A percentile compares a stretch with the other conserved stretches of the same genome.
Evolutionary conservation across 495 filamentous ascomycete species (phyloP).

Genomic region (Aspergillus baeticus): DNA sequence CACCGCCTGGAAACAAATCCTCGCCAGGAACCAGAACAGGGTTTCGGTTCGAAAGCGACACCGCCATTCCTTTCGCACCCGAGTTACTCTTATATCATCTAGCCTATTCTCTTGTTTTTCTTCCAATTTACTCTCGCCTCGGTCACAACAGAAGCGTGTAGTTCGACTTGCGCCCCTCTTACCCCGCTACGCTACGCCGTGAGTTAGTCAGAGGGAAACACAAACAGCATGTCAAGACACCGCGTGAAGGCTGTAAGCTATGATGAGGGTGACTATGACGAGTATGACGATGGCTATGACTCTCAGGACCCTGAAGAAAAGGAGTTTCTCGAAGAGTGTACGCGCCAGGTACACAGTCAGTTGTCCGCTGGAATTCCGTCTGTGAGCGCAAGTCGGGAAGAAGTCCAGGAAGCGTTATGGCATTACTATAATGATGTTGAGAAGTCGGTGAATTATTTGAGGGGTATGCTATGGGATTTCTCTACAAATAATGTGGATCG

Average conservation of each 20-base stretch:
- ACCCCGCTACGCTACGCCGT: conserved; percentile 10
- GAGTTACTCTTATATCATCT: too few relatives aligned
- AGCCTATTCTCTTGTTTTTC: neutral
- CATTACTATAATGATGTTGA: conserved; percentile 93
- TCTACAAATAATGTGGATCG: neutral
- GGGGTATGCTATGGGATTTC: conserved; percentile 46
- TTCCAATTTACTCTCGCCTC: neutral
- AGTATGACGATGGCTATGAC: conserved; percentile 41
- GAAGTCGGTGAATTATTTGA: conserved; percentile 77
- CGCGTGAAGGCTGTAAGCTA: conserved; percentile 47
- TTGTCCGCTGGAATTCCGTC: conserved; percentile 39
- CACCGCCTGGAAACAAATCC: conserved; percentile 1
- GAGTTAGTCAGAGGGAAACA: neutral
- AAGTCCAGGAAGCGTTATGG: conserved; percentile 89
- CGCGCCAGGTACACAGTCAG: conserved; percentile 35
- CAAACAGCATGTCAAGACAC: conserved; percentile 42
- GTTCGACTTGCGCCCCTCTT: conserved; percentile 3
- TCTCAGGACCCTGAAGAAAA: conserved; percentile 46
- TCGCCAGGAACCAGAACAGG: neutral
- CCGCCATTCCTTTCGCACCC: too few relatives aligned
- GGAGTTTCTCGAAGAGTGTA: conserved; percentile 40
- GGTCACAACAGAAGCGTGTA: neutral
- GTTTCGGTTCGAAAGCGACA: too few relatives aligned
- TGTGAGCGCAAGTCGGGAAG: conserved; percentile 45
- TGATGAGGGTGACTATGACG: conserved; percentile 42